These are phyloP conservation scores for Plasmodium yoelii DNA, from an alignment of 169 alveolate genomes.

Conservation along the genomic window DNA sequence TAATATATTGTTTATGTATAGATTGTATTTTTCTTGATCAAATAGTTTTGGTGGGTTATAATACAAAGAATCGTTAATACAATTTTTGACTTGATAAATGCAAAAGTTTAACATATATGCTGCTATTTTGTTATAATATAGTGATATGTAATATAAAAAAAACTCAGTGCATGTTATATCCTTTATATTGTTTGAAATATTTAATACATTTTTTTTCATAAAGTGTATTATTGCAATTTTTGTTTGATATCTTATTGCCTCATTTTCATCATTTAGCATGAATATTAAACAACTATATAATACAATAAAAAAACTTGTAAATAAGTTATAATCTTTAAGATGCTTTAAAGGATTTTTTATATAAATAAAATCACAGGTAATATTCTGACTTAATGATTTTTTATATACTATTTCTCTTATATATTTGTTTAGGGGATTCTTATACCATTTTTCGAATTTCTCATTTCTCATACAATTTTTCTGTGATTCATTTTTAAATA, in stretches of 20 bases:
- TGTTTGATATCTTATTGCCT: slow-evolving; percentile 44
- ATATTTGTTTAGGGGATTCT: slow-evolving; percentile 2
- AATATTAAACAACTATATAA: slow-evolving; percentile 64
- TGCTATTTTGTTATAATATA: slow-evolving; percentile 23
- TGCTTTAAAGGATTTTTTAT: slow-evolving; percentile 62
- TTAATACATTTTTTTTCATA: slow-evolving; percentile 50
- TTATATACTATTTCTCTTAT: slow-evolving; percentile 29
- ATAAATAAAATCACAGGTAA: slow-evolving; percentile 56
- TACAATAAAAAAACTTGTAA: slow-evolving; percentile 60
- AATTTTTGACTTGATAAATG: slow-evolving; percentile 62
- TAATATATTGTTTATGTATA: slow-evolving; percentile 66
- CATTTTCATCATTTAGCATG: slow-evolving; percentile 75
- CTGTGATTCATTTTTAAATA: background rate
- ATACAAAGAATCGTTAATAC: slow-evolving; percentile 39
- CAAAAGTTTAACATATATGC: slow-evolving; percentile 49
- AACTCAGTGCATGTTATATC: slow-evolving; percentile 38
- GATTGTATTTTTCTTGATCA: slow-evolving; percentile 74
- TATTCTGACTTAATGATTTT: slow-evolving; percentile 36
- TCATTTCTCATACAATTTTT: background rate
- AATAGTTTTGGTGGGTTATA: slow-evolving; percentile 65
- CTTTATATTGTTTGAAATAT: slow-evolving; percentile 33
- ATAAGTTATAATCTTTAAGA: slow-evolving; percentile 63
- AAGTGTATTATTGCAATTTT: slow-evolving; percentile 33
- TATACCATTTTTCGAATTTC: slow-evolving; percentile 64
- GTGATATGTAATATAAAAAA: slow-evolving; percentile 49